phyloP scores from a whole-genome alignment of 805 yeast species.

The Grigorovia yakushimaensis region DNA sequence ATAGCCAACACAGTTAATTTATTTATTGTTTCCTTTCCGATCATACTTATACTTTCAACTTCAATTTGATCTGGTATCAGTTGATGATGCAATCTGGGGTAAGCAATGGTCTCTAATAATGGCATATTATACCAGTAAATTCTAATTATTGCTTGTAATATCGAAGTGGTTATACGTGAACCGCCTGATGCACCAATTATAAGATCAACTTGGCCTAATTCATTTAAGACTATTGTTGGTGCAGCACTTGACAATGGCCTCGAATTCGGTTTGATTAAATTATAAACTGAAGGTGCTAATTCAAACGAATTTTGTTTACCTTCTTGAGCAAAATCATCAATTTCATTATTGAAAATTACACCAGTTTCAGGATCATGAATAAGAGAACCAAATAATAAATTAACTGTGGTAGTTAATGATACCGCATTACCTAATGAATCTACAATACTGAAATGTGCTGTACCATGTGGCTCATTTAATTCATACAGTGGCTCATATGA shows the following conservation, averaged over 20 bases:
- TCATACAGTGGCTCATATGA: conserved; percentile 75
- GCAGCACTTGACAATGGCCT: conserved; percentile 80
- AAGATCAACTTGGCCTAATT: conserved; percentile 43
- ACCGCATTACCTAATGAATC: conserved; percentile 73
- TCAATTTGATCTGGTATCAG: conserved; percentile 60
- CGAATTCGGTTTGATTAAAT: conserved; percentile 63
- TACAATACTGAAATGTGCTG: conserved; percentile 75
- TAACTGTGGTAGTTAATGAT: conserved; percentile 80
- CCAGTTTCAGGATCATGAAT: conserved; percentile 80
- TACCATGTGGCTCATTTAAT: conserved; percentile 76
- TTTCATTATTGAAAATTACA: conserved; percentile 72
- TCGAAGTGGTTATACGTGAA: conserved; percentile 70
- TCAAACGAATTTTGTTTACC: conserved; percentile 64
- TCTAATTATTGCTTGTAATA: conserved; percentile 71
- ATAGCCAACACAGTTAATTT: conserved; percentile 42
- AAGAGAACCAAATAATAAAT: conserved; percentile 71
- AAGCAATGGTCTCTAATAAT: conserved; percentile 59
- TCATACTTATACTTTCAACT: conserved; percentile 43
- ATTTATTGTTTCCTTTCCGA: conserved; percentile 33
- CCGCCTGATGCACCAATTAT: conserved; percentile 95
- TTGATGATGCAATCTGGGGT: conserved; percentile 85
- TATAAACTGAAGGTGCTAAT: conserved; percentile 70
- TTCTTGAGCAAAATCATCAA: conserved; percentile 89
- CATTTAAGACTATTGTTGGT: conserved; percentile 57
- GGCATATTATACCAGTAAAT: conserved; percentile 47